Base-by-base conservation (phyloP, 108 stramenopile species). In the Pseudonitzschia multiseries region DNA sequence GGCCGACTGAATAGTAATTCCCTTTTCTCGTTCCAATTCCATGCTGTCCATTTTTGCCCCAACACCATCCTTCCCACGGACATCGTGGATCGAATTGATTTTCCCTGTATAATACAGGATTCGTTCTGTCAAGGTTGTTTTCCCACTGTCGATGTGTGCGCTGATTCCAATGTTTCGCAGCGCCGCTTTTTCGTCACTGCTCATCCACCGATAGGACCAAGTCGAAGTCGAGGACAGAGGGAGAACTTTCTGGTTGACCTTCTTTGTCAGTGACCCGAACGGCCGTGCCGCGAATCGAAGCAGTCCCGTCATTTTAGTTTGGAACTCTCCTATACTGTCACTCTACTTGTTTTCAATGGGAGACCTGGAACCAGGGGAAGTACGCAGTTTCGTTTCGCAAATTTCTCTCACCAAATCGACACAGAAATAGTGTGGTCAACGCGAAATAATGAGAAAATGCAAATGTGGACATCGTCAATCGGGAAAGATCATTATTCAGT, bases 21-120 rank as follows among this genome's bases (percentile, higher is more conserved):
- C 98, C 79, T 98, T 98, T 82, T 99, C 76, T 46, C 97, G 82
- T 75, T 99, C 99, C 51, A 99, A 79, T 61, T 99, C 99, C 99
- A 99, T 99, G 67, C 81, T 84, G 83, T 99, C 99, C 99, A 99
- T 99, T 76, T 99, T 99, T 69, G 99, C 99, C 21, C 98, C 98
- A n/a, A 98, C 96, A 4, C 98, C 98, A 76, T 96, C 95, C 71
- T 94, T 96, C 9, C 97, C 95, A 20, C 95, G 85, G n/a, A 99
- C 99, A 74, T 99, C 99, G 76, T 99, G 98, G 73, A 99, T 99
- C 27, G 90, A 75, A 22, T 91, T 91, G 72, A 99, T 99, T 15
- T 95, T 73, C 28, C 99, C 99, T 0, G 99, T 99, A 89, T 99
- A 99, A 79, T 84, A 99, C 4, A 99, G 85, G 56, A 99, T 99